A percentile compares a stretch with the other conserved stretches of the same genome.
Conservation (phyloP, 805 yeast genomes). For the Schizosaccharomyces osmophilus region DNA sequence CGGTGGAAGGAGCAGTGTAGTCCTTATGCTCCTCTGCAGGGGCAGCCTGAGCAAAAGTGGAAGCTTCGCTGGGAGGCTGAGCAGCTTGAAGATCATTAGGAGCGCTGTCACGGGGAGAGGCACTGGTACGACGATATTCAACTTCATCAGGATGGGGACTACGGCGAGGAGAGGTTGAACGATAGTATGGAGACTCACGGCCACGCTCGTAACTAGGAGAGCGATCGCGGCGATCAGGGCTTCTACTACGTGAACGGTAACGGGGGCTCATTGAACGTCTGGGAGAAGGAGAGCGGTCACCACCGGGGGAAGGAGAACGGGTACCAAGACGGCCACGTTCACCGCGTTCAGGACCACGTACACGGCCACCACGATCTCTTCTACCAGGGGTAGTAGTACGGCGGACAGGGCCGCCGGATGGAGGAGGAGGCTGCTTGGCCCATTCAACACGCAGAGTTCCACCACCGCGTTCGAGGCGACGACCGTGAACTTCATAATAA, state of each 20-base stretch:
- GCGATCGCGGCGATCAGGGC: background rate
- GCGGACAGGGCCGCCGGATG: background rate
- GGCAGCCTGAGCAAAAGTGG: too few relatives aligned
- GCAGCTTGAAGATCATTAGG: too few relatives aligned
- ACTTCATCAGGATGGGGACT: background rate
- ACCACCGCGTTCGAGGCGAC: constrained; percentile 9
- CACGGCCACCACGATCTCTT: background rate
- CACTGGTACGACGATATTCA: too few relatives aligned
- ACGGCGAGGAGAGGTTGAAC: background rate
- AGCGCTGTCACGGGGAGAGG: too few relatives aligned
- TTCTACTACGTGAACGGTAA: background rate
- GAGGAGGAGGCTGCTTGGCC: background rate
- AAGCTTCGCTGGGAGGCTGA: too few relatives aligned
- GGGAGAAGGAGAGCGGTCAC: background rate
- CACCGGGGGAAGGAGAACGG: background rate
- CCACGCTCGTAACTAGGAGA: background rate
- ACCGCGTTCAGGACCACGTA: background rate
- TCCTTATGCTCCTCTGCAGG: too few relatives aligned
- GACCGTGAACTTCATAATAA: constrained; percentile 13
- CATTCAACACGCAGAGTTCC: constrained; percentile 11
- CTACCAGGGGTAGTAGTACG: background rate
- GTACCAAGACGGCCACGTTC: background rate
- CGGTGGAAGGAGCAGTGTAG: too few relatives aligned
- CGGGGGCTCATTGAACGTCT: background rate
- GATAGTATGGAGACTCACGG: background rate